Percentiles rank a stretch among this genome's conserved stretches.
Conservation (phyloP, 352 stramenopile genomes). For the Globisporangium barbulae region DNA sequence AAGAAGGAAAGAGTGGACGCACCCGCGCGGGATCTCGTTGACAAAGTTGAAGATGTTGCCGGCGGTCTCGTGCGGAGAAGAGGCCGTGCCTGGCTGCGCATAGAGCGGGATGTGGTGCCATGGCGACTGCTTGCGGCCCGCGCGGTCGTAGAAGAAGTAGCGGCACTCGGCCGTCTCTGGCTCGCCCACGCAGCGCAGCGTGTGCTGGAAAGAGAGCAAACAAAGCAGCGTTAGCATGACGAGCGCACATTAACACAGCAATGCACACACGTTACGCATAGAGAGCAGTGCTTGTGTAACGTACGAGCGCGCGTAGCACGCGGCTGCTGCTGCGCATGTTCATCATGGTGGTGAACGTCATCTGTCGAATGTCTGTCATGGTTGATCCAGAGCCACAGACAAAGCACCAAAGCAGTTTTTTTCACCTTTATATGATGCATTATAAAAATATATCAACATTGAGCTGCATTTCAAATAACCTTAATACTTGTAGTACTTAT, state of each 20-base stretch:
- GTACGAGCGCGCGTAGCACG: constrained; percentile 7
- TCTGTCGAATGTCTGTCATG: constrained; percentile 1
- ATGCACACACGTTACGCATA: neutral
- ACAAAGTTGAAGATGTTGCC: constrained; percentile 89
- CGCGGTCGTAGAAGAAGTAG: constrained; percentile 80
- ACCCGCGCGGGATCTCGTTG: constrained; percentile 91
- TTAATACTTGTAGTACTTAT: neutral
- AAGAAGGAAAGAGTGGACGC: neutral
- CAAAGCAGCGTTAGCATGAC: neutral
- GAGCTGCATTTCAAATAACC: neutral
- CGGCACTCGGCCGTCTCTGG: constrained; percentile 68
- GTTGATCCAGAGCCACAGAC: neutral
- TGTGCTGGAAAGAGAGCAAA: constrained; percentile 37
- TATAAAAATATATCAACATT: neutral
- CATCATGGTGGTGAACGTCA: neutral
- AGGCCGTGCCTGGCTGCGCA: constrained; percentile 24
- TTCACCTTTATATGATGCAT: neutral
- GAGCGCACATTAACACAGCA: neutral
- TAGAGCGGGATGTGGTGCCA: constrained; percentile 94
- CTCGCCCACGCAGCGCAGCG: constrained; percentile 56
- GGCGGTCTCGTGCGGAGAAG: constrained; percentile 29
- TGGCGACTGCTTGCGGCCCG: constrained; percentile 80
- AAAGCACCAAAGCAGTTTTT: neutral
- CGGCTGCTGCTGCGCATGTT: constrained; percentile 3
- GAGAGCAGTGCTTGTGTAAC: neutral